Evolutionary conservation across 2,329 filamentous ascomycete genomes (phyloP), one percentile per base, ranked within the genome.

Genomic region (Pseudomassariella vexata): DNA sequence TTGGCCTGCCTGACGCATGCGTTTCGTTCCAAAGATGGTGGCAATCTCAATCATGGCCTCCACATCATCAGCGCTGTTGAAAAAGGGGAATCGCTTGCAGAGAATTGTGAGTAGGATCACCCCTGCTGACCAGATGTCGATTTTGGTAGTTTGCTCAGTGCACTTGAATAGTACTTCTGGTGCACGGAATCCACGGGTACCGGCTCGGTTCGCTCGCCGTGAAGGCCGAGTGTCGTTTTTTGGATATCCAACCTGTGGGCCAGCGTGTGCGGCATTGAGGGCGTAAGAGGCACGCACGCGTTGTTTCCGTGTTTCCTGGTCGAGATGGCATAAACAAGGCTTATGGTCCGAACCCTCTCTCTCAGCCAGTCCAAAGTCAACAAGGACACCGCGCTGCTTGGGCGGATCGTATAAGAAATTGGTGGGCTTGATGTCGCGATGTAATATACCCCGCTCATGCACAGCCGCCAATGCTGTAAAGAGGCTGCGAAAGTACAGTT

Each of bases 341-440:
- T 85, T 84, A 54, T 69, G 75, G 32, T 94, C 87, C 16, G 77
- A 79, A 15, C 85, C 82, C 52, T 86, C 79, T 30, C 80, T 70
- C 63, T 98, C 92, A 21, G 92, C 92, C 11, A 98, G 74, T n/a
- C 92, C 92, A 63, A 98, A 98, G 54, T 98, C 92, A n/a, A 98
- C 92, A 1, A 98, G 73, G 2, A 98, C 90, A 24, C 92, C 92
- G 34, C 85, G 80, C 47, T 81, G 77, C 25, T 80, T 77, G 9
- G 77, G 65, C 0, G 86, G 85, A 43, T 94, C 87, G 62, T 96
- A 96, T 23, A 96, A 73, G 49, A 96, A 96, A 53, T 96, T 96
- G 15, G 94, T 98, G 5, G 92, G 92, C 53, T 96, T 96, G 55
- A 96, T 95, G 53, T 96, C 89, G 42, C 89, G 80, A 55, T 98